A percentile compares a stretch with the other conserved stretches of the same genome.
Evolutionary conservation across 306 rosid genomes (phyloP).

Genomic region (Begonia masoniana): DNA sequence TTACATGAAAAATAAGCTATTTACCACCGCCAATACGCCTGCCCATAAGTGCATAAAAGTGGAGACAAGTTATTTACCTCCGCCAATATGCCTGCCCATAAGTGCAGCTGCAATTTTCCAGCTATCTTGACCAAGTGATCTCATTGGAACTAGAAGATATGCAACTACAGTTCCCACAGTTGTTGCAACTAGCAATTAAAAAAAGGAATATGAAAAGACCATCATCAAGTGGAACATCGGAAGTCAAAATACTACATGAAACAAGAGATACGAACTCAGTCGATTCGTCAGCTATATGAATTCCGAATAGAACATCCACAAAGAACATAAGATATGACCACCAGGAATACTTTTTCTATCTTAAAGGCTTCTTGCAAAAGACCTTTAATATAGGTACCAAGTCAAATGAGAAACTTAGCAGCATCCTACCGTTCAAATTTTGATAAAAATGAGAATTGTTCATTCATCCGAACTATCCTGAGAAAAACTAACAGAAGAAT

Average conservation of each 20-base stretch:
- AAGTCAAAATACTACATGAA: neutral
- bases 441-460: too few relatives aligned
- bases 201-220: conserved; percentile 8
- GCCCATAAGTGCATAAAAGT: conserved; percentile 49
- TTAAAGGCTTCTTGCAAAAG: too few relatives aligned
- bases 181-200: conserved; percentile 39
- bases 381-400: too few relatives aligned
- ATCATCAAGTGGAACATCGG: neutral
- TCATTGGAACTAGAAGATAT: conserved; percentile 58
- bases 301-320: too few relatives aligned
- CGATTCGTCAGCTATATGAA: too few relatives aligned
- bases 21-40: conserved; percentile 75
- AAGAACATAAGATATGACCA: too few relatives aligned
- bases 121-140: conserved; percentile 66
- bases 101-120: conserved; percentile 84
- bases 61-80: conserved; percentile 32
- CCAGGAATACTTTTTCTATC: too few relatives aligned
- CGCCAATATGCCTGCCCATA: conserved; percentile 80
- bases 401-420: too few relatives aligned
- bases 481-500: too few relatives aligned
- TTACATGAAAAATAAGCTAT: conserved; percentile 4
- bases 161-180: conserved; percentile 62
- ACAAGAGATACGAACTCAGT: neutral
- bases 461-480: too few relatives aligned
- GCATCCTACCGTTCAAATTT: too few relatives aligned